phyloP scores from a whole-genome alignment of 208 protist genomes.

The Leishmania tropica region DNA sequence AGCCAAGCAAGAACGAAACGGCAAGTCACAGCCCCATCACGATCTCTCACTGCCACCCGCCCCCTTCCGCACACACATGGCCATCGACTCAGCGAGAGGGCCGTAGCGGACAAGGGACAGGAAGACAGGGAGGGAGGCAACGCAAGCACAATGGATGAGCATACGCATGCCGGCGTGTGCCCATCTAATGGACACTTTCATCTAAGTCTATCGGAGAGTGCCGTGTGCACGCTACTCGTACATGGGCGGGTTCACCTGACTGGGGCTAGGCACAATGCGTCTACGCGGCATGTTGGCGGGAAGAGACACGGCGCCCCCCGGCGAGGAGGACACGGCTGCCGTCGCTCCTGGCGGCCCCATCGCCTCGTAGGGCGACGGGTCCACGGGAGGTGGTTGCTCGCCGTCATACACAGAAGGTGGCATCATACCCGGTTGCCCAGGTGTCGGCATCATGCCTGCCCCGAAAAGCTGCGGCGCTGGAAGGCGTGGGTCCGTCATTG shows the following conservation, averaged over 20 bases:
- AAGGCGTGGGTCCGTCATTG: constrained; percentile 1
- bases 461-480: constrained; percentile 35
- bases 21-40: background rate
- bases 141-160: background rate
- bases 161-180: background rate
- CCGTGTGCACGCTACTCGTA: constrained; percentile 3
- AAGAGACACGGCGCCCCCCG: background rate
- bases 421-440: constrained; percentile 15
- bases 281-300: constrained; percentile 33
- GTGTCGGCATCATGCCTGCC: constrained; percentile 14
- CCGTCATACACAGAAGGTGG: background rate
- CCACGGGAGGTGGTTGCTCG: background rate
- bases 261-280: constrained; percentile 9
- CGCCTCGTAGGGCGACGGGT: background rate
- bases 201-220: background rate
- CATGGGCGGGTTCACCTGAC: background rate
- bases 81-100: background rate
- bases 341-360: constrained; percentile 1
- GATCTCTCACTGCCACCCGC: too few relatives aligned
- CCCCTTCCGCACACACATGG: too few relatives aligned
- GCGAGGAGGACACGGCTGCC: background rate
- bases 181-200: background rate
- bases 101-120: background rate
- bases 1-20: background rate
- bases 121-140: background rate